Percentiles rank a stretch among this genome's conserved stretches.
Conservation (phyloP, 2,329 filamentous ascomycete species). For the Domatiomyces catenatus region DNA sequence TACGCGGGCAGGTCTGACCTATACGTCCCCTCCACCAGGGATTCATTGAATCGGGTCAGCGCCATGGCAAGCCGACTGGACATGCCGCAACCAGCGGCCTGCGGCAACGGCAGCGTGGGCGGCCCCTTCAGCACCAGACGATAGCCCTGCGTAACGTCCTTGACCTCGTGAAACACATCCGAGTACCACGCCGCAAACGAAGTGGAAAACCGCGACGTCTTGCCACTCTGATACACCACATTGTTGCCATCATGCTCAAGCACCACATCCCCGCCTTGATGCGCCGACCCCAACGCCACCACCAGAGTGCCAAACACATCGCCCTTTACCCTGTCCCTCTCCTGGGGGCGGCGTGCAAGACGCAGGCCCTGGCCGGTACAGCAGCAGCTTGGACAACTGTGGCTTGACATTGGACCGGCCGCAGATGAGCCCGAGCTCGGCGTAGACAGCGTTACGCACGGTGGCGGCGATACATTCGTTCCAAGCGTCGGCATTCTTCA, state of each 20-base stretch:
- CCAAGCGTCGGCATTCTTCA: constrained; percentile 24
- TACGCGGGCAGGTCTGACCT: no score
- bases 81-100: no score
- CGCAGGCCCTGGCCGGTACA: constrained; percentile 37
- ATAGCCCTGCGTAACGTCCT: constrained; percentile 33
- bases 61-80: no score
- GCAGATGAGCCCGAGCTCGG: constrained; percentile 3
- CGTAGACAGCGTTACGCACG: neutral
- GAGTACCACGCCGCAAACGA: constrained; percentile 31
- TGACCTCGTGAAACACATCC: constrained; percentile 38
- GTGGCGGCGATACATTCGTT: constrained; percentile 4
- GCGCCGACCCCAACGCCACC: constrained; percentile 33
- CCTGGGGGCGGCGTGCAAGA: constrained; percentile 34
- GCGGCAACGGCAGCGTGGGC: no score
- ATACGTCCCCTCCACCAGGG: no score
- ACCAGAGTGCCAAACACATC: constrained; percentile 40
- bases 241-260: constrained; percentile 25
- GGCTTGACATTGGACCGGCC: constrained; percentile 20
- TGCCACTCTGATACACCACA: constrained; percentile 20
- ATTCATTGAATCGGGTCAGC: no score
- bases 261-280: constrained; percentile 34
- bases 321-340: constrained; percentile 32
- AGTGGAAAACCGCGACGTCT: constrained; percentile 18
- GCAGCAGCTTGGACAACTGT: constrained; percentile 33
- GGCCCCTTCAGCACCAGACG: constrained; percentile 32